Evolutionary conservation across 2,329 filamentous ascomycete genomes (phyloP), one percentile per base, ranked within the genome.

Genomic region (Paraconiothyrium sp.): DNA sequence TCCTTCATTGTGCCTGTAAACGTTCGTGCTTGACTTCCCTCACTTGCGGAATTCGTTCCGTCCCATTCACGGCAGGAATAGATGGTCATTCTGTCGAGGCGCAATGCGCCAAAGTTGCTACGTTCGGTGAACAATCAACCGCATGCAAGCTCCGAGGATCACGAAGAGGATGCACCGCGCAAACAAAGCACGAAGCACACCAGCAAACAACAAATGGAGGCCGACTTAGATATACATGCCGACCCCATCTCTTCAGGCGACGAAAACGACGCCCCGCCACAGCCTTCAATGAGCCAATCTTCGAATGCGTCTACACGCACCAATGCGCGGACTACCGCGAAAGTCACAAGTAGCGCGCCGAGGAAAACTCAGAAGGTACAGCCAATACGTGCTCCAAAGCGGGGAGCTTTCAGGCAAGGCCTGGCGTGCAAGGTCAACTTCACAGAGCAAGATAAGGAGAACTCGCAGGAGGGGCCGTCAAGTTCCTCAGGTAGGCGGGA

Each of bases 61-160:
- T 30, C 4, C 27, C 27, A 30, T 34, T 49, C 24, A 9, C 10
- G 7, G 32, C n/a, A 7, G 49, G 32, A 37, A 39, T 4, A 35
- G 3, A 72, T 73, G 67, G 57, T 60, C 10, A 48, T 13, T 14
- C 55, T 72, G 37, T 47, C 22, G 10, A 64, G 62, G 13, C 64
- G 61, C 47, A 50, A 63, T 24, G 60, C 59, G 14, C 27, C 54
- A 3, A 63, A 35, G 30, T 67, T 82, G 8, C 68, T 82, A 8
- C 60, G 58, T 9, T 70, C 13, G 6, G 78, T 81, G 5, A 51
- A 61, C 1, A 71, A 72, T 35, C 75, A 74, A 58, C 66, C 66
- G 32, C 78, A 82, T 67, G 80, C 79, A 20, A 72, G 63, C 6
- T 59, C 69, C 5, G 69, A 78, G 1, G 75, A 81, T 50, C 79